These are phyloP conservation scores for Ceratocystis eucalypticola DNA, from an alignment of 2,329 filamentous ascomycete species.

Conservation along the genomic window DNA sequence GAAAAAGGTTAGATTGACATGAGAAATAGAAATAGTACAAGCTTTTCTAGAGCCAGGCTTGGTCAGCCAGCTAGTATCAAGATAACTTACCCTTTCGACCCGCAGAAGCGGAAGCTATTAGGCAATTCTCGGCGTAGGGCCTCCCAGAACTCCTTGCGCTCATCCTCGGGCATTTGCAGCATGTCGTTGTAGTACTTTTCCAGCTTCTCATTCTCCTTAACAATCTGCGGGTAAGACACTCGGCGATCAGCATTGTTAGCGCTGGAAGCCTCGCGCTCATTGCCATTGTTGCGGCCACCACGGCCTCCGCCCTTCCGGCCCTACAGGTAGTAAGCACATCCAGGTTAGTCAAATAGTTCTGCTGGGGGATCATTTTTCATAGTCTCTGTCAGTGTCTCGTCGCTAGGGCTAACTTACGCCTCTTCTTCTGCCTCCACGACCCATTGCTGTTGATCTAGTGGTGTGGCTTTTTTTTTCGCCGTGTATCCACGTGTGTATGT, in stretches of 20 bases:
- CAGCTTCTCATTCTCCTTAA: conserved; percentile 70
- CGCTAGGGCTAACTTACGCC: conserved; percentile 12
- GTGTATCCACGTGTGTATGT: no score
- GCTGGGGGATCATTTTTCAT: no score
- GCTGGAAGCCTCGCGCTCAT: conserved; percentile 9
- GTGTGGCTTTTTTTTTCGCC: no score
- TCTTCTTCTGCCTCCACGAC: conserved; percentile 19
- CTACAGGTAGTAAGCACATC: neutral
- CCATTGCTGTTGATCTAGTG: conserved; percentile 9
- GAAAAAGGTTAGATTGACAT: neutral
- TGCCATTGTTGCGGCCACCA: conserved; percentile 15
- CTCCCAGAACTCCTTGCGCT: conserved; percentile 72
- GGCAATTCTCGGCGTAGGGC: conserved; percentile 73
- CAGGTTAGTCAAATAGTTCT: neutral
- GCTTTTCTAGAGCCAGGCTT: no score
- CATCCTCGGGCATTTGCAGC: conserved; percentile 61
- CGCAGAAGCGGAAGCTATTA: conserved; percentile 95
- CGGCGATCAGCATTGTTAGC: conserved; percentile 13
- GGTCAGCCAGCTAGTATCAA: no score
- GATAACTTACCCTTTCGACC: conserved; percentile 65
- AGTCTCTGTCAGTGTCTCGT: neutral
- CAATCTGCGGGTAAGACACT: conserved; percentile 29
- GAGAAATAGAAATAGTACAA: no score
- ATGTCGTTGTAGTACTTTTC: conserved; percentile 76
- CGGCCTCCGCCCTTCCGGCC: conserved; percentile 18